Percentiles rank a stretch among this genome's conserved stretches.
Conservation (phyloP, 1,139 yeast genomes). For the Debaryomyces sp. region DNA sequence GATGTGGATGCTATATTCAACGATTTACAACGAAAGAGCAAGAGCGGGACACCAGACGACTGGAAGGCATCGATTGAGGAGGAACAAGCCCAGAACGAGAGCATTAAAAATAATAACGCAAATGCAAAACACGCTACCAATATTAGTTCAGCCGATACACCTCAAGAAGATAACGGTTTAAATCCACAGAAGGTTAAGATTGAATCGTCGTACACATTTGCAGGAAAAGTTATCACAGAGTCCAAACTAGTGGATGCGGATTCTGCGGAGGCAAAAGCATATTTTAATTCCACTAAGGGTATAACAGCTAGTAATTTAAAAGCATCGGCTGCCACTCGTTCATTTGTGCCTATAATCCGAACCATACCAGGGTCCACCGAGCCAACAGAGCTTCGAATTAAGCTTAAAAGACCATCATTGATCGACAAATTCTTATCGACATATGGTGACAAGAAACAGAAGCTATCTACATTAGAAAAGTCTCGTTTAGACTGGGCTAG, state of each 20-base stretch:
- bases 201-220: slow-evolving; percentile 80
- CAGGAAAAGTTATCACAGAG: slow-evolving; percentile 81
- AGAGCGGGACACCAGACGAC: slow-evolving; percentile 8
- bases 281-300: slow-evolving; percentile 55
- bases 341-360: slow-evolving; percentile 39
- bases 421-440: slow-evolving; percentile 58
- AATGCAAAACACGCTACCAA: slow-evolving; percentile 25
- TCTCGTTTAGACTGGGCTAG: slow-evolving; percentile 95
- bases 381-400: slow-evolving; percentile 34
- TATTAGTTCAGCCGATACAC: not conserved
- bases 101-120: slow-evolving; percentile 46
- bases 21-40: slow-evolving; percentile 25
- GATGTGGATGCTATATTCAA: slow-evolving; percentile 42
- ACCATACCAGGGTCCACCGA: slow-evolving; percentile 37
- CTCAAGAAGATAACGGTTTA: slow-evolving; percentile 21
- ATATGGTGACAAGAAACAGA: slow-evolving; percentile 48
- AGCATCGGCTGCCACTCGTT: slow-evolving; percentile 18
- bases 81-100: slow-evolving; percentile 30
- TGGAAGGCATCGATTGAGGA: slow-evolving; percentile 17
- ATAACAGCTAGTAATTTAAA: slow-evolving; percentile 17
- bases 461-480: slow-evolving; percentile 88
- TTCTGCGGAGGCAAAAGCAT: slow-evolving; percentile 89
- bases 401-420: slow-evolving; percentile 71
- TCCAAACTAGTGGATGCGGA: slow-evolving; percentile 72
- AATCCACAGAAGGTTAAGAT: slow-evolving; percentile 63